Evolutionary conservation across 139 green algal genomes (phyloP).

Genomic region (Picochlorum sp.): DNA sequence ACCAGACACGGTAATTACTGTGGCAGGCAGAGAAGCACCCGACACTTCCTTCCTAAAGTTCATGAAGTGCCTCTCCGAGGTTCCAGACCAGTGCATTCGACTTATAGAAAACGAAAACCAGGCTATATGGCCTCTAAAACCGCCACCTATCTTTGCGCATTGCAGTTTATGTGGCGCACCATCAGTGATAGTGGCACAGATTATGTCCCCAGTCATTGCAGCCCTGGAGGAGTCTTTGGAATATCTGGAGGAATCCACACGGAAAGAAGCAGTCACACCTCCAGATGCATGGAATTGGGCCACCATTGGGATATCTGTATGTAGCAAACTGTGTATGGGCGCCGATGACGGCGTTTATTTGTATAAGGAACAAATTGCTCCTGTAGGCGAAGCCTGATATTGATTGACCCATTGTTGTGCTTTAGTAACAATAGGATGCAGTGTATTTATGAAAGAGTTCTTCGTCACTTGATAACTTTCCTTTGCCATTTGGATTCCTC

Average conservation of each 20-base stretch:
- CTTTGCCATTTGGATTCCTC: too few relatives aligned
- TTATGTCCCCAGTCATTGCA: constrained; percentile 47
- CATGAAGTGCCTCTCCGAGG: constrained; percentile 26
- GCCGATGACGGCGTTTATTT: neutral
- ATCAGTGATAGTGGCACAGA: constrained; percentile 47
- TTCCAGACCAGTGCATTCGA: constrained; percentile 50
- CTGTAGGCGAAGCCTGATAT: constrained; percentile 12
- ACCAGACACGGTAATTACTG: constrained; percentile 26
- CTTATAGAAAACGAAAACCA: constrained; percentile 11
- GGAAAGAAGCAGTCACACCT: constrained; percentile 8
- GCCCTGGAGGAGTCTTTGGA: constrained; percentile 41
- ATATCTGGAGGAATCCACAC: constrained; percentile 9
- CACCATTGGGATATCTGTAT: constrained; percentile 43
- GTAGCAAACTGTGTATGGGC: constrained; percentile 6
- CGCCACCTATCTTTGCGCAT: neutral
- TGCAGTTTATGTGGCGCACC: constrained; percentile 29
- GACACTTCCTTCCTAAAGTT: constrained; percentile 45
- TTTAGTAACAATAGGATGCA: too few relatives aligned
- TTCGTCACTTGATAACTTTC: too few relatives aligned
- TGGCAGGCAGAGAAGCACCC: constrained; percentile 6
- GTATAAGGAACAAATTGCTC: constrained; percentile 26
- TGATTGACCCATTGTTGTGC: too few relatives aligned
- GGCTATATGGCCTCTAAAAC: constrained; percentile 28
- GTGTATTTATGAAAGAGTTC: too few relatives aligned
- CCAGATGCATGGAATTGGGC: constrained; percentile 47